These are phyloP conservation scores for Epithele typhae DNA, from an alignment of 768 basidiomycete species.

Conservation along the genomic window DNA sequence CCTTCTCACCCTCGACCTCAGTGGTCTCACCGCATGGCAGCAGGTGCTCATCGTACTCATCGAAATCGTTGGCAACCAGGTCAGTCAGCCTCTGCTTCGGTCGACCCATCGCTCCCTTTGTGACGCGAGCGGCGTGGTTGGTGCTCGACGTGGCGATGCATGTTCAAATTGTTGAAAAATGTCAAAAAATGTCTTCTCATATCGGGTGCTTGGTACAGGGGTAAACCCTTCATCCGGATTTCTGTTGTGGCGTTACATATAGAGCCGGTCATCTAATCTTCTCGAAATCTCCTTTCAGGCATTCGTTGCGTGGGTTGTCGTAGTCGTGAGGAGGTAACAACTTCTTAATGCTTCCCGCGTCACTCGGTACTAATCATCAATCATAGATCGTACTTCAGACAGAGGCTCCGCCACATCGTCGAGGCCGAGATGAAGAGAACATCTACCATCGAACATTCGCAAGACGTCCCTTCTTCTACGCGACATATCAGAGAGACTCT, in stretches of 20 bases:
- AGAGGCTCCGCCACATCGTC: constrained; percentile 21
- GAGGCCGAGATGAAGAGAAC: constrained; percentile 12
- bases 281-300: too few species aligned
- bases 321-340: constrained; percentile 31
- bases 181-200: too few species aligned
- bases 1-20: constrained; percentile 26
- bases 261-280: too few species aligned
- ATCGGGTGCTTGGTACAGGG: too few species aligned
- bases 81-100: constrained; percentile 3
- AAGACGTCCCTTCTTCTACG: not conserved
- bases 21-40: constrained; percentile 25
- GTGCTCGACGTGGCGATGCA: too few species aligned
- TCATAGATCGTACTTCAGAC: constrained; percentile 19
- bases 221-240: too few species aligned
- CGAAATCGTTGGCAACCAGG: constrained; percentile 23
- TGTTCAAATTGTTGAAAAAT: too few species aligned
- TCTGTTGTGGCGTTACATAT: too few species aligned
- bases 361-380: not conserved
- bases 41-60: constrained; percentile 24
- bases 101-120: too few species aligned
- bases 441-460: not conserved
- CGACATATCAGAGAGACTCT: constrained; percentile 7
- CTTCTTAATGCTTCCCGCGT: too few species aligned
- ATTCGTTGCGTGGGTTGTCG: constrained; percentile 36
- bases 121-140: too few species aligned